Evolutionary conservation across 164 flowering plant genomes (phyloP), one percentile per base, ranked within the genome.

Genomic region (Vitis amurensis): DNA sequence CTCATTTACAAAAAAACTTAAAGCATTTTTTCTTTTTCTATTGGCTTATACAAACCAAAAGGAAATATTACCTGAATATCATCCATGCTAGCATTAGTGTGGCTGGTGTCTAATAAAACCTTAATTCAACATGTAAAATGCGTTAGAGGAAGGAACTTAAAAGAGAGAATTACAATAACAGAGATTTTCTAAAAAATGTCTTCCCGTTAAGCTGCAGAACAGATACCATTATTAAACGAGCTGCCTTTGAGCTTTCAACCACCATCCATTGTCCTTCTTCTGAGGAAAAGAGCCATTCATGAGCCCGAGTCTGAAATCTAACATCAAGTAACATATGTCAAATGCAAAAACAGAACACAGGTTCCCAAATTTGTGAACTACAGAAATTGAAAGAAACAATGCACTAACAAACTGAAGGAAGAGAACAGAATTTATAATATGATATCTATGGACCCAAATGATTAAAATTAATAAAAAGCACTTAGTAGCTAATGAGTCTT

Each of bases 211-310:
- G 27, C 27, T 61, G 19, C 57, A 67, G 29, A 65, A 30, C 53
- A 68, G 57, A 17, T 86, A 92, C 99, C 97, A 95, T 86, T 71
- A 91, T 78, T 47, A 95, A 81, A 55, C 99, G 97, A 74, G 94
- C 96, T 63, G 96, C 89, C 79, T 87, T 88, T 63, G 94, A 83
- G 76, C 88, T 95, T 78, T 87, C 91, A 75, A 90, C 95, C 27
- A 95, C 82, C 60, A 77, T 12, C 98, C 99, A 95, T 76, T 92
- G 99, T 60, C 99, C 99, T 85, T 91, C 99, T 80, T 90, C 97
- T 27, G 97, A 91, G 66, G 91, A 84, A 85, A 88, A 92, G 50
- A 95, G 87, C 99, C 99, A 95, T 68, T 92, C 99, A 79, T 81
- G 90, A 78, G 87, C 82, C 68, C 99, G 86, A 61, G 74, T 75